Base-by-base conservation (phyloP, 176 grass and related monocot species). In the Juncus inflexus region DNA sequence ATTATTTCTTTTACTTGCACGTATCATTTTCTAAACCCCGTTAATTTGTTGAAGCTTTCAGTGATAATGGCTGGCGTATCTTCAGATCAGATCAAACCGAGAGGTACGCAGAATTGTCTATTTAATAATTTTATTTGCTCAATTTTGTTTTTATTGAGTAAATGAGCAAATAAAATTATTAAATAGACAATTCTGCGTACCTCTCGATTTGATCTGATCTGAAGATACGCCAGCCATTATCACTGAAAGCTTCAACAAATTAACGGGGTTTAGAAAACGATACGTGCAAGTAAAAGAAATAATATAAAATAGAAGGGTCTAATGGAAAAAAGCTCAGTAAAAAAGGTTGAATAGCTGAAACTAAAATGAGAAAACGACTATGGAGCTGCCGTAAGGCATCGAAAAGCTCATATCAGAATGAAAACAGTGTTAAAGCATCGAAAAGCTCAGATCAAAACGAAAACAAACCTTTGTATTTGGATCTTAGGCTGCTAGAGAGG, bases 181-280 rank as follows among this genome's bases (percentile, higher is more conserved):
- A 58, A 0, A 35, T 3, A 15, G 12, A 14, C 40, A 36, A 42
- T 28, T 15, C 41, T 60, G 38, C 55, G 28, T 69, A 71, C 68
- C 68, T 71, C 68, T 71, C 40, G 55, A 8, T 6, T 71, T 71
- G 68, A 71, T 71, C 38, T 71, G 68, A 60, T 71, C 68, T 15
- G 68, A 71, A 41, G 53, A 15, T 43, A 41, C 68, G 28, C 40
- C 68, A 40, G 67, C 40, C 55, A 40, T 13, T 70, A 38, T 70
- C 54, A 58, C 53, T 70, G 52, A 71, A 8, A 71, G 54, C 54
- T 71, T 42, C 53, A 38, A 45, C 28, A 14, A 58, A 9, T 42
- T 12, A 60, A 54, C 15, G 35, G 28, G 12, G 57, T 57, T 12
- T 57, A 35, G 42, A 40, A 1, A 71, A 57, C 14, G 42, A 11